Base-by-base conservation (phyloP, 768 basidiomycete species). In the Psilocybe tampanensis region DNA sequence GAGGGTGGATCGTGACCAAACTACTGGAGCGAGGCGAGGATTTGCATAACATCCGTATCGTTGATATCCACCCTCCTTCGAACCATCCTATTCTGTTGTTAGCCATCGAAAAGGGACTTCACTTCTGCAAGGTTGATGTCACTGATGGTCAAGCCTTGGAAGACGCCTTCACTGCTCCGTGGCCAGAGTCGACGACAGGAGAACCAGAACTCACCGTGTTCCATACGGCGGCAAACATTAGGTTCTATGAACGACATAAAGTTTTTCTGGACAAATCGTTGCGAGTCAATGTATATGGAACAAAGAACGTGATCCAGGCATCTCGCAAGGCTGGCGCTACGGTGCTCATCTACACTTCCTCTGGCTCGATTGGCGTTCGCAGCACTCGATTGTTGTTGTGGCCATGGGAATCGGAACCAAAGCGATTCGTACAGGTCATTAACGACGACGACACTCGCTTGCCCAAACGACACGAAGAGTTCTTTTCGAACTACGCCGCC, bases 401-500 rank as follows among this genome's bases (percentile, higher is more conserved):
- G 85, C 90, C 89, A 2, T 93, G 90, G 90, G 81, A 91, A 72
- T 76, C 54, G 23, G 77, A 74, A 55, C 86, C 88, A 0, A 60
- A 74, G 23, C 70, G 73, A 59, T 85, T 86, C 61, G 77, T 88
- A 8, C 90, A 93, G 68, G 72, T 80, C 2, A 75, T 89, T 56
- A 79, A 80, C 52, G 90, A 91, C 64, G 83, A 86, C 55, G 85
- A 89, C 45, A 60, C 54, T 22, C 63, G 68, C 12, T 60, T 83
- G 1, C 86, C 87, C 8, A 80, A 75, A 63, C 72, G 66, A 4
- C 86, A 89, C 61, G 70, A 79, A 13, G 76, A 86, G 12, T 88
- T 85, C 67, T 91, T 90, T 70, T 92, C 90, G 12, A 92, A 92
- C 66, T 92, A 92, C 55, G 88, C 90, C 0, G 80, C 74, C 21